A percentile compares a stretch with the other conserved stretches of the same genome.
Evolutionary conservation across 805 yeast genomes (phyloP).

Genomic region (Hanseniaspora lindneri): DNA sequence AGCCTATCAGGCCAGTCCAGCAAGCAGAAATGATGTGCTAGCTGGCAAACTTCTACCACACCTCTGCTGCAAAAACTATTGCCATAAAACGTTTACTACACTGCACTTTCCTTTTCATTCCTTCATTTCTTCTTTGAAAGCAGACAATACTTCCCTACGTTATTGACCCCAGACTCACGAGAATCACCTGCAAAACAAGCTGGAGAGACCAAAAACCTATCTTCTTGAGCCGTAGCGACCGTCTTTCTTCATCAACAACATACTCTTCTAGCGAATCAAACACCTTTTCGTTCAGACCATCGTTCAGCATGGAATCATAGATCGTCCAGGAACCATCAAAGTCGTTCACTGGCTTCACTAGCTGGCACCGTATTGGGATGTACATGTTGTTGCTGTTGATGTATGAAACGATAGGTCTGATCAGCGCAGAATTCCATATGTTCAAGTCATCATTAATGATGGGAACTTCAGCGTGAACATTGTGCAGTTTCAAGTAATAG

Average conservation of each 20-base stretch:
- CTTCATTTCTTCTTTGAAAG: no score
- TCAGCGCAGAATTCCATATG: slow-evolving; percentile 82
- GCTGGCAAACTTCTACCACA: no score
- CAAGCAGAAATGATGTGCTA: no score
- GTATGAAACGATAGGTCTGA: slow-evolving; percentile 90
- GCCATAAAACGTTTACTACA: no score
- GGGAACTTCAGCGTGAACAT: slow-evolving; percentile 83
- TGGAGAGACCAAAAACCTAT: slow-evolving; percentile 92
- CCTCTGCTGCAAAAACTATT: no score
- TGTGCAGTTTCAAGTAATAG: slow-evolving; percentile 63
- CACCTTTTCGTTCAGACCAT: slow-evolving; percentile 76
- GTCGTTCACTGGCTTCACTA: slow-evolving; percentile 66
- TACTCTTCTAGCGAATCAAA: slow-evolving; percentile 83
- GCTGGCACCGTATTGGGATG: slow-evolving; percentile 74
- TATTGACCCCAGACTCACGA: slow-evolving; percentile 71
- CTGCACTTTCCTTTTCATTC: no score
- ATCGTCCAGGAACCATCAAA: slow-evolving; percentile 96
- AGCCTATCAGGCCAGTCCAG: no score
- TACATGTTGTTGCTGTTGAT: slow-evolving; percentile 70
- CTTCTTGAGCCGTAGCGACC: slow-evolving; percentile 59
- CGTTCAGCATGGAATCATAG: slow-evolving; percentile 83
- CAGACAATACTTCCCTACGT: no score
- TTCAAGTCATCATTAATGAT: slow-evolving; percentile 75
- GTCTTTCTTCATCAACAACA: slow-evolving; percentile 74
- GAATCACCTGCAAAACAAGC: slow-evolving; percentile 62